Base-by-base conservation (phyloP, 2,329 filamentous ascomycete species). In the Ceratocystis cubensis region DNA sequence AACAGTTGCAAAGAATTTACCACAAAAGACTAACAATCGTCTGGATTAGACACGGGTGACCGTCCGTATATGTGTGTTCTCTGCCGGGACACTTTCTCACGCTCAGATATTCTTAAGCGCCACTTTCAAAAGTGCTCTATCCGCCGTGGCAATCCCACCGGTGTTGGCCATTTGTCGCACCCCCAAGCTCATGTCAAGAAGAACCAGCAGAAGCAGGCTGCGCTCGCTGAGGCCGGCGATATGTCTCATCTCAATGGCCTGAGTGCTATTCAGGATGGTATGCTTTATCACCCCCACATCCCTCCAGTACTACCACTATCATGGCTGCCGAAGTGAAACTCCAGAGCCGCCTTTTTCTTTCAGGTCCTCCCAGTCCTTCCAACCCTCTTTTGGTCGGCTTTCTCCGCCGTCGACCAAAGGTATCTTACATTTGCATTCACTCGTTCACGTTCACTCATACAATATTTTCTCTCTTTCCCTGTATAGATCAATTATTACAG, bases 61-160 rank as follows among this genome's bases (percentile, higher is more conserved):
- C 90, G 94, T 71, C 94, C 94, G 67, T 99, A 99, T 80, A 95
- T 95, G 86, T 99, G 94, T 78, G 90, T 96, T 71, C 82, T 99
- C 64, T 99, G 94, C 81, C 91, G 94, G 76, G 94, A 97, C 77
- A 97, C 92, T 44, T 99, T 99, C 78, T 96, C 91, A 62, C 88
- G 94, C 75, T 96, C 91, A 81, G 94, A 99, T 75, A 97, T 99
- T 71, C 80, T 99, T 73, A 99, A 99, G 82, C 90, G 94, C 70
- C 94, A 99, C 79, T 99, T 97, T 78, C 92, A 96, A 77, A 99
- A 99, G 81, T 99, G 94, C 79, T 96, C 94, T 48, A 91, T 96
- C 70, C 87, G 94, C 73, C 88, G 94, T 74, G 94, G 94, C 67
- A 97, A 97, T 78, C 93, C 94, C 65, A 96, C 91, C 17, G 92